Evolutionary conservation across 768 basidiomycete species (phyloP), one percentile per base, ranked within the genome.

Genomic region (Russula earlei): DNA sequence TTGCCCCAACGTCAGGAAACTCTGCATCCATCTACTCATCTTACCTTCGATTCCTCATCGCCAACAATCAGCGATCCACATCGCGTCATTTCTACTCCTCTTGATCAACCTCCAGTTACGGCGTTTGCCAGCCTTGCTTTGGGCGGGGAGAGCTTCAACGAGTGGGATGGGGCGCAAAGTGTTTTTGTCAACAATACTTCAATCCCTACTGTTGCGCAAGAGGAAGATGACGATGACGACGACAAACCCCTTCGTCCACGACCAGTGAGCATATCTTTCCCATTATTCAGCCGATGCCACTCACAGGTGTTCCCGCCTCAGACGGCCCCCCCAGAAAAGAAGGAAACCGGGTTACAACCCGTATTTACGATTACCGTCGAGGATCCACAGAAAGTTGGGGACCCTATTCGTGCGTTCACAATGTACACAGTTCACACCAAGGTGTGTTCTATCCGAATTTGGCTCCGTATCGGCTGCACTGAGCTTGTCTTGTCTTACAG

Each of bases 321-420:
- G 25, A 46, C 62, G 10, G 15, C 43, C 2, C 51, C 63, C 6
- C 37, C 61, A 31, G 58, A 64, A 22, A 67, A 64, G 41, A 67
- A 58, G 41, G 66, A 81, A 49, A 77, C 74, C 52, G 75, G 75
- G 1, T 64, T 85, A 36, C 80, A 77, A 54, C 87, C 89, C 20
- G 73, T 87, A 24, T 97, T 96, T 67, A 68, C 79, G 8, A 91
- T 99, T 61, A 81, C 87, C 0, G 92, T 99, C n/a, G 89, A 91
- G 51, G 96, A 99, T 69, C 96, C 96, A 5, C 93, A 97, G 62
- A 91, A 88, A 63, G 88, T 97, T 42, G 96, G 96, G n/a, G 91
- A 94, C 65, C 90, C 93, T 1, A 90, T 97, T 46, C 85, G 90
- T 55, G 82, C 85, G 15, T 96, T 91, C 67, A 96, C 89, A 11